These are phyloP conservation scores for Meyerozyma elateridarum DNA, from an alignment of 1,139 yeast species.

Conservation along the genomic window DNA sequence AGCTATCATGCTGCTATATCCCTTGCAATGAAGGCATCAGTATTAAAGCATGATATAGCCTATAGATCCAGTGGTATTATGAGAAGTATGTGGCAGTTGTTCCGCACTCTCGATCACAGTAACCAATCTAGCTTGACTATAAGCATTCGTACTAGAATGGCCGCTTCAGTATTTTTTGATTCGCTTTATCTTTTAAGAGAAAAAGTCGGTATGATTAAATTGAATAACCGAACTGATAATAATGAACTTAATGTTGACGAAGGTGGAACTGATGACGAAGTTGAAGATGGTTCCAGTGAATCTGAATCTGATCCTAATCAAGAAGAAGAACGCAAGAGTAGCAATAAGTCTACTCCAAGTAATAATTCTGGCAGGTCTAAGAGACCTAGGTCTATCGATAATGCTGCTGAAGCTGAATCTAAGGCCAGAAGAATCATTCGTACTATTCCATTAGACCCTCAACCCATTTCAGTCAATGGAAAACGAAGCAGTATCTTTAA, in stretches of 20 bases:
- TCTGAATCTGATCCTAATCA: slow-evolving; percentile 23
- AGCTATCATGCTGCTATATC: slow-evolving; percentile 68
- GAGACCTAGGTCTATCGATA: slow-evolving; percentile 47
- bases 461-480: slow-evolving; percentile 50
- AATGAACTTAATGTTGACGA: slow-evolving; percentile 12
- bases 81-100: slow-evolving; percentile 90
- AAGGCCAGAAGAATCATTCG: slow-evolving; percentile 69
- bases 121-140: slow-evolving; percentile 38
- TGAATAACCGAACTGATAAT: slow-evolving; percentile 31
- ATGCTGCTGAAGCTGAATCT: slow-evolving; percentile 56
- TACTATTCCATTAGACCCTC: slow-evolving; percentile 79
- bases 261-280: slow-evolving; percentile 11
- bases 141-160: slow-evolving; percentile 74
- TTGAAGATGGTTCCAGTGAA: slow-evolving; percentile 10
- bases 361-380: slow-evolving; percentile 25
- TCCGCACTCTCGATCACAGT: slow-evolving; percentile 52
- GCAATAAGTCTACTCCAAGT: slow-evolving; percentile 39
- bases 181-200: slow-evolving; percentile 78
- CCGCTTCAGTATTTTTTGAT: slow-evolving; percentile 90
- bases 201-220: slow-evolving; percentile 77
- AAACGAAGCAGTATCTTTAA: slow-evolving; percentile 39
- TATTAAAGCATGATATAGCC: slow-evolving; percentile 87
- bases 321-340: slow-evolving; percentile 15
- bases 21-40: slow-evolving; percentile 73
- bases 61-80: slow-evolving; percentile 90